Percentiles rank a stretch among this genome's conserved stretches.
These are phyloP conservation scores for Bolboschoenus planiculmis DNA, from an alignment of 176 grass and related monocot species.

Conservation along the genomic window DNA sequence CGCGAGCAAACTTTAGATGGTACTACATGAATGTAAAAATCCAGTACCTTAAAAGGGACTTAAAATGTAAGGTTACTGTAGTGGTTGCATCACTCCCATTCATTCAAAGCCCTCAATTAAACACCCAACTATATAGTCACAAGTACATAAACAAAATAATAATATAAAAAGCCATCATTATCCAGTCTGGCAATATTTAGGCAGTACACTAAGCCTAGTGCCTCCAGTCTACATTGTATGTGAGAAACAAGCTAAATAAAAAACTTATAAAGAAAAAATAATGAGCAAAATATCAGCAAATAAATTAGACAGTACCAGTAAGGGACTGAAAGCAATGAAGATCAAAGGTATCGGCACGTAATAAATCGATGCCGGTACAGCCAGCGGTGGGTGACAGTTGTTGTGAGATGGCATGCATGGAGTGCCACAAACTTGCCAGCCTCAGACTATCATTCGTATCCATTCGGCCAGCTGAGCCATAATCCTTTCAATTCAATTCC, in stretches of 20 bases:
- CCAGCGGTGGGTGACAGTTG: constrained; percentile 70
- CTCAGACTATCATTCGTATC: constrained; percentile 90
- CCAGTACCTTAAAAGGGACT: not conserved
- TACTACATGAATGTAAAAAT: not conserved
- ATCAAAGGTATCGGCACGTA: constrained; percentile 85
- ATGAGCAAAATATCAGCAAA: not conserved
- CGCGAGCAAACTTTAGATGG: not conserved
- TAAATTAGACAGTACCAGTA: constrained; percentile 44
- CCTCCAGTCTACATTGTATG: not conserved
- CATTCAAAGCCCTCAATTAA: not conserved
- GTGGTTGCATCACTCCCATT: not conserved
- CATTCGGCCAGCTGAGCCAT: constrained; percentile 73
- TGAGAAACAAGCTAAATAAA: not conserved
- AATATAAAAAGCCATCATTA: not conserved
- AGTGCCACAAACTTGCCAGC: constrained; percentile 93
- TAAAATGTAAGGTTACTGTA: not conserved
- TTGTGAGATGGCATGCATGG: constrained; percentile 96
- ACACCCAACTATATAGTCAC: not conserved
- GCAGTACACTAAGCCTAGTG: not conserved
- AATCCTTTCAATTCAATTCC: constrained; percentile 49
- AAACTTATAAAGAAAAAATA: not conserved
- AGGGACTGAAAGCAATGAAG: constrained; percentile 94
- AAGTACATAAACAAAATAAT: not conserved
- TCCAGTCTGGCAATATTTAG: not conserved
- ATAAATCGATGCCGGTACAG: constrained; percentile 72